Base-by-base conservation (phyloP, 2,329 filamentous ascomycete genomes). In the Pseudogymnoascus sp. region DNA sequence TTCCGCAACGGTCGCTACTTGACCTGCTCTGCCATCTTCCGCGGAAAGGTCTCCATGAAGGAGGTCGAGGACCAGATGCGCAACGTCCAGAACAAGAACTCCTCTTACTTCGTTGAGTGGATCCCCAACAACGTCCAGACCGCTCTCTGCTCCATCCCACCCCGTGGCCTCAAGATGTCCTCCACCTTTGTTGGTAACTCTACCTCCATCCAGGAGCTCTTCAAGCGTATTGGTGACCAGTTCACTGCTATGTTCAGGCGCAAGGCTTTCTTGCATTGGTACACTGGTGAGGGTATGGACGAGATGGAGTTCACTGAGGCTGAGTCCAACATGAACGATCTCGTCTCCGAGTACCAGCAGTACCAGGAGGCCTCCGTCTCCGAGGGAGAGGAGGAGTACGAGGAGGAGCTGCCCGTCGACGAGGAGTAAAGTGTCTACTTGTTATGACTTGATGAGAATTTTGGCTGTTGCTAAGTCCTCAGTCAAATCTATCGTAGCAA, bases 241-340 rank as follows among this genome's bases (percentile, higher is more conserved):
- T 99, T 99, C 87, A 92, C 89, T 81, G 94, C 92, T 77, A 99
- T 99, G 94, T 99, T 99, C 89, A 87, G 94, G 82, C 92, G 94
- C 82, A 99, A 97, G 90, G 94, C 94, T 87, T 99, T 99, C 92
- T 90, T 99, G 86, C 94, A 97, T 85, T 99, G 94, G 94, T 99
- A 99, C 83, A 99, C 94, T 86, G 92, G 92, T 75, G 94, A 99
- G 86, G 94, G 94, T 82, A 99, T 99, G 94, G 94, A 99, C 81
- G 94, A 99, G 88, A 97, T 99, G 94, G 94, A 99, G 84, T 99
- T 99, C 85, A 99, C 94, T 76, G 94, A 99, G 86, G 94, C 94
- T 72, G 94, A 99, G 88, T 96, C 90, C 81, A 99, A 99, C 86
- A 97, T 99, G 94, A 97, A 99, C 84, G 94, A 99, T 79, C 83